Conservation (phyloP, 495 filamentous ascomycete species). For the Achaetomiella virescens region DNA sequence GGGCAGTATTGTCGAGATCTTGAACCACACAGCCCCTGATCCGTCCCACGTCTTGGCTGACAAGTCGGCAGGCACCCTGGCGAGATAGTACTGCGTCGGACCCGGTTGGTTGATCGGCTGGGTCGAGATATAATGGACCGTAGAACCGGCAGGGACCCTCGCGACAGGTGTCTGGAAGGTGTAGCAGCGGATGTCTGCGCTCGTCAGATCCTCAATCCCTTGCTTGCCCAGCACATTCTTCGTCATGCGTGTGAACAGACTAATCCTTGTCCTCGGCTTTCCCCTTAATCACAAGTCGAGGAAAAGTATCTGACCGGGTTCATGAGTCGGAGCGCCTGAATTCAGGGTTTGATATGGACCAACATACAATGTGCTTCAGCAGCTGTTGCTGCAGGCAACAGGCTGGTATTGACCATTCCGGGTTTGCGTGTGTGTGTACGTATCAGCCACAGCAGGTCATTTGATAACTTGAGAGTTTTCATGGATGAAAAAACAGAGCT, state of each 20-base stretch:
- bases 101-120: conserved; percentile 45
- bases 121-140: conserved; percentile 40
- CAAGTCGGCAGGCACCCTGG: conserved; percentile 39
- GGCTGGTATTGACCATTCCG: too few species aligned
- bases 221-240: conserved; percentile 36
- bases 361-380: conserved; percentile 33
- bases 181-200: conserved; percentile 45
- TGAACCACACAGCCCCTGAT: conserved; percentile 46
- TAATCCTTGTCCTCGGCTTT: conserved; percentile 35
- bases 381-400: conserved; percentile 25
- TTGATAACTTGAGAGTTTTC: too few species aligned
- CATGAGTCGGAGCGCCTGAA: background rate
- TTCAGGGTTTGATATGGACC: background rate
- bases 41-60: conserved; percentile 44
- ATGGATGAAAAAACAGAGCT: too few species aligned
- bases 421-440: too few species aligned
- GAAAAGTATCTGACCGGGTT: conserved; percentile 32
- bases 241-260: conserved; percentile 38
- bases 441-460: too few species aligned
- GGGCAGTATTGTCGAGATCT: conserved; percentile 43
- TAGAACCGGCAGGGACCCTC: conserved; percentile 38
- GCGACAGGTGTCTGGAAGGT: conserved; percentile 31
- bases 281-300: conserved; percentile 35
- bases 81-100: conserved; percentile 42
- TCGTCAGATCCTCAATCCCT: conserved; percentile 36